Conservation (phyloP, 148 eudicot genomes). For the Nyssa sinensis region DNA sequence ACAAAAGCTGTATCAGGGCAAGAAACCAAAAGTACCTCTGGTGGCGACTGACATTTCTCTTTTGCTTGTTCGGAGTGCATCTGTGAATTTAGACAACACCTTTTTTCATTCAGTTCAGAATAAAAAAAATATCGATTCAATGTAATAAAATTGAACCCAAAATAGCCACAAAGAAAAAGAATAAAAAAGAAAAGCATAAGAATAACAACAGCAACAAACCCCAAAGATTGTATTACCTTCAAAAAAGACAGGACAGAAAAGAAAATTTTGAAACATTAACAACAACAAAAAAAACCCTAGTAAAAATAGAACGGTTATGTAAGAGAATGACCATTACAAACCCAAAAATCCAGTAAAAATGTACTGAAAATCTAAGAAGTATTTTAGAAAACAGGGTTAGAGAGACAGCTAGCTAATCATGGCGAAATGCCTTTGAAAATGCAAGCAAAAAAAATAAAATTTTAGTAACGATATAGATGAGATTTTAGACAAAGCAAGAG, state of each 20-base stretch:
- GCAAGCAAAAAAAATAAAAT: not conserved
- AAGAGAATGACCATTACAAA: not conserved
- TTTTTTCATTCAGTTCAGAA: not conserved
- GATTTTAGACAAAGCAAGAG: not conserved
- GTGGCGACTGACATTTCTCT: conserved; percentile 74
- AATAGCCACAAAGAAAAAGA: not conserved
- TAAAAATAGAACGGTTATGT: not conserved
- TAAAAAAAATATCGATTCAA: not conserved
- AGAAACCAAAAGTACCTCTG: conserved; percentile 40
- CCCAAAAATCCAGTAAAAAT: not conserved
- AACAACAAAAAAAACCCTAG: not conserved
- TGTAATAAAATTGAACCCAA: not conserved
- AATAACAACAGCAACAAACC: not conserved
- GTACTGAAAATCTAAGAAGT: not conserved
- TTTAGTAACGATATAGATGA: not conserved
- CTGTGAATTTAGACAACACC: conserved; percentile 24
- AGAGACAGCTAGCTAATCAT: not conserved
- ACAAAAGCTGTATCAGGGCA: not conserved
- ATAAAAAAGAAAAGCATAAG: not conserved
- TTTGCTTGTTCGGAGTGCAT: conserved; percentile 62
- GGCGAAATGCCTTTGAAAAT: not conserved
- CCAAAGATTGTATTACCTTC: not conserved
- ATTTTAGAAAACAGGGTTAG: not conserved
- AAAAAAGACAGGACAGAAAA: not conserved
- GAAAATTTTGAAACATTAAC: not conserved